Evolutionary conservation across 1,284 basidiomycete genomes (phyloP), one percentile per base, ranked within the genome.

Genomic region (Austroboletus novae-zelandiae): DNA sequence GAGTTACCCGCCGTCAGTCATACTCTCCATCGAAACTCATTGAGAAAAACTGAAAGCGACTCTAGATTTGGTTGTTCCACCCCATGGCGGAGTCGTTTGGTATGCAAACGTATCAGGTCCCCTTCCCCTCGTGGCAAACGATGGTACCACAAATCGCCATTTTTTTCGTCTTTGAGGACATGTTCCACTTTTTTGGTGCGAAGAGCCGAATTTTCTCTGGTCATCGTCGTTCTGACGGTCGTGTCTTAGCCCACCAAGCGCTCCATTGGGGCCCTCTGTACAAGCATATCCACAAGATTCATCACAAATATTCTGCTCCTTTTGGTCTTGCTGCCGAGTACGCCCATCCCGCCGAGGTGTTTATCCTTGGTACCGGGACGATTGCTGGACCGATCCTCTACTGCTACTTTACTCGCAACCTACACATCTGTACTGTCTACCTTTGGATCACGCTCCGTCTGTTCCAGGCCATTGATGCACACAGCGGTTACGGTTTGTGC

Each of bases 271-370:
- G 93, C 48, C 76, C 84, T 5, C 78, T 99, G 51, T 99, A 99
- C 84, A 97, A 94, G 75, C 79, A 97, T 73, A 94, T 98, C 59
- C 96, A 99, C 84, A 98, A 98, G 77, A 78, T 94, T 42, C 92
- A 98, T 73, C 96, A 98, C 83, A 94, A 97, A 68, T 98, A 95
- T 74, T 90, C 90, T 18, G 95, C 96, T 18, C 96, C 96, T 0
- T 98, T 98, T 67, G 96, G 96, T 62, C 84, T 99, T 31, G 94
- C 96, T 9, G 96, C 97, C 13, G 97, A 99, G 72, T 99, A 98
- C 67, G 94, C 94, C 0, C 94, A 98, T 71, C 94, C 94, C 0
- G 85, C 92, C 13, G 94, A 98, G 71, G 91, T 95, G 49, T 82
- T 95, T 70, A 94, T 97, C 61, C 86, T 97, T 44, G 81, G 89